Conservation (phyloP, 306 rosid species). For the Corylus avellana region DNA sequence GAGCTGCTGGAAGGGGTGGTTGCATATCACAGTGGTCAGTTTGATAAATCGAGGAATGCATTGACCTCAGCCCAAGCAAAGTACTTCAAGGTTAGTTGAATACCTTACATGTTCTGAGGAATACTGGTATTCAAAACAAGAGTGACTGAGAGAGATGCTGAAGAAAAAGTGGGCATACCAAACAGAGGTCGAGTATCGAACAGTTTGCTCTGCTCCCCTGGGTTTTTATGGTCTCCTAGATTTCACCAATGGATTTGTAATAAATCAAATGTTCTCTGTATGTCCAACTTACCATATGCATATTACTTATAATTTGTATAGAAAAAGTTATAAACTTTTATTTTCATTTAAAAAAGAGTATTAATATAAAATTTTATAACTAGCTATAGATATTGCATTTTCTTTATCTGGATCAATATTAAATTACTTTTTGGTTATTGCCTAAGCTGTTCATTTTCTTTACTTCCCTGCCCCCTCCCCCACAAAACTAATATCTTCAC, state of each 20-base stretch:
- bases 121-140: too few relatives aligned
- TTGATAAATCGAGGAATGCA: constrained; percentile 62
- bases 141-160: too few relatives aligned
- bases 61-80: constrained; percentile 66
- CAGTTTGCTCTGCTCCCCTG: background rate
- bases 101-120: background rate
- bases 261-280: background rate
- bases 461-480: background rate
- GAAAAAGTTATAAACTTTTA: background rate
- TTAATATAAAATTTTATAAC: background rate
- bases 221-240: background rate
- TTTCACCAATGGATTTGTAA: background rate
- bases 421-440: background rate
- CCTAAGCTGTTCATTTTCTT: background rate
- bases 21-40: constrained; percentile 76
- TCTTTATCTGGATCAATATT: background rate
- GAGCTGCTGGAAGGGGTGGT: constrained; percentile 95
- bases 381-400: background rate
- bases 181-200: background rate
- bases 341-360: background rate
- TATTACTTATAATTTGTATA: background rate
- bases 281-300: background rate
- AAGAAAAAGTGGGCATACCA: background rate
- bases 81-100: constrained; percentile 53
- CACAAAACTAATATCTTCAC: background rate